A percentile compares a stretch with the other conserved stretches of the same genome.
These are phyloP conservation scores for Xylaria intraflava DNA, from an alignment of 495 filamentous ascomycete species.

Conservation along the genomic window DNA sequence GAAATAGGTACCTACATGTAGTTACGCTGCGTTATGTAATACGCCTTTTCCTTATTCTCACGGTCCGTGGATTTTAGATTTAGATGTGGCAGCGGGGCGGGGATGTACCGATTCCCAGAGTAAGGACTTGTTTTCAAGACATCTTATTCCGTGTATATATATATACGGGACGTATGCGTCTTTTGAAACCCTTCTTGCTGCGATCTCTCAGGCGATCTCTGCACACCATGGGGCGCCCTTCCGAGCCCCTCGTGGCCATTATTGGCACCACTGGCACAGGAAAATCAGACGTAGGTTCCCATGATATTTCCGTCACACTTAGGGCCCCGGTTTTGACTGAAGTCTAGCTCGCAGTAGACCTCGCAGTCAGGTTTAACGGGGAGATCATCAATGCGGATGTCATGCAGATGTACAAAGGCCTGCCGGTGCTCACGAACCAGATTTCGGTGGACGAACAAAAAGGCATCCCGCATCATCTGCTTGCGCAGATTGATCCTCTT, in stretches of 20 bases:
- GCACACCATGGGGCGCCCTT: constrained; percentile 12
- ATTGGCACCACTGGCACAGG: constrained; percentile 93
- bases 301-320: background rate
- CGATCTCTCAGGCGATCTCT: constrained; percentile 2
- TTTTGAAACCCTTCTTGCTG: background rate
- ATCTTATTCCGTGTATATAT: too few relatives aligned
- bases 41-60: too few relatives aligned
- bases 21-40: too few relatives aligned
- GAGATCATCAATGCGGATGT: constrained; percentile 98
- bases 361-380: constrained; percentile 78
- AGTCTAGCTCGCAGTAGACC: constrained; percentile 80
- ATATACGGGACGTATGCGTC: background rate
- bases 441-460: constrained; percentile 66
- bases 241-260: constrained; percentile 67
- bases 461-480: constrained; percentile 81
- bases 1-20: too few relatives aligned
- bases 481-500: constrained; percentile 65
- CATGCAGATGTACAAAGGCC: constrained; percentile 94
- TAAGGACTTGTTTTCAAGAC: too few relatives aligned
- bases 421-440: constrained; percentile 96
- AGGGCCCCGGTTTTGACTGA: background rate
- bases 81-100: too few relatives aligned
- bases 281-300: constrained; percentile 78
- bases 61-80: too few relatives aligned
- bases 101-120: too few relatives aligned